Evolutionary conservation across 2,329 filamentous ascomycete species (phyloP), one percentile per base, ranked within the genome.

Genomic region (Fusarium sp.): DNA sequence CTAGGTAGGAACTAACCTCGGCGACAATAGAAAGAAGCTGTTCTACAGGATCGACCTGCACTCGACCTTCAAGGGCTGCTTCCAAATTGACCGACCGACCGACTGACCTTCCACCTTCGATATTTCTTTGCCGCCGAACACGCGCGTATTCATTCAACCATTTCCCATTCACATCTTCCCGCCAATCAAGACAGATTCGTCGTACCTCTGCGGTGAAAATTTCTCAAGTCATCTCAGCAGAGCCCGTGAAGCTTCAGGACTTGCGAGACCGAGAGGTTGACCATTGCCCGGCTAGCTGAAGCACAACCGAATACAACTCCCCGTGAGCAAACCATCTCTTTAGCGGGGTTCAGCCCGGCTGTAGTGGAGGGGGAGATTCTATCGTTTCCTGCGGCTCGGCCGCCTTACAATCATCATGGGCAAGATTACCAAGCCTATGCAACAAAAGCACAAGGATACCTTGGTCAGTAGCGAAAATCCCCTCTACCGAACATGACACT

Each of bases 391-490:
- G 87, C 87, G 87, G 87, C 87, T 81, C 80, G 82, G 86, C 88
- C 87, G 88, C 87, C 79, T 80, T 79, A 78, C 78, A 78, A 80
- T 84, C 84, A 89, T 74, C 76, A 91, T 91, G 90, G 89, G 87
- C 78, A 90, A 88, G 82, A 91, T 91, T 76, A 88, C 85, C 62
- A 91, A 91, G 83, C 82, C 84, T 72, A 88, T 91, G 82, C 88
- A 90, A 81, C 78, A 84, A 65, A 91, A 91, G 83, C 89, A 91
- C 78, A 85, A 84, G 81, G 89, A 91, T 81, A 90, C 88, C 30
- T 77, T 90, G 85, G 89, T 91, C 82, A 80, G 86, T 65, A 47
- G 29, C 16, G 30, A 43, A 24, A 27, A 29, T 27, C 24, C 18
- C 7, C 20, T 49, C 46, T 55, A 41, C 32, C 38, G 34, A 54